Evolutionary conservation across 306 rosid species (phyloP), one percentile per base, ranked within the genome.

Genomic region (Prunus fruticosa): DNA sequence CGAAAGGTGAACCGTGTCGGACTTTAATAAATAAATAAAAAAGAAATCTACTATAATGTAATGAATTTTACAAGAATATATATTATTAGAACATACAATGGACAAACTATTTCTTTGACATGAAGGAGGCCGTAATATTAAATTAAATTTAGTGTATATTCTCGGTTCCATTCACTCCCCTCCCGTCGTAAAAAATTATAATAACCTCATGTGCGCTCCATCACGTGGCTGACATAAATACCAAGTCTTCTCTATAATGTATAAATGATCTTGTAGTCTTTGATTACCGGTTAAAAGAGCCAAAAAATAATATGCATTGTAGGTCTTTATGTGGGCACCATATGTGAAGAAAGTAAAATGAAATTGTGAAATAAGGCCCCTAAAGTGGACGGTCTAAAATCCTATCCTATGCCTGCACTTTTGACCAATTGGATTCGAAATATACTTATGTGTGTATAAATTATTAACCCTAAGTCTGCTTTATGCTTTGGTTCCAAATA

Each of bases 371-470:
- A 74, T 71, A 67, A 46, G 77, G 77, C 46, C 71, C 61, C 51
- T 72, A 80, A 81, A 81, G 78, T 64, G 69, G 60, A 66, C 56
- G 72, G 71, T 69, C 77, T 65, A 79, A 71, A 82, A 75, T 27
- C 34, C 72, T 80, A 75, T 78, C 84, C 68, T 54, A 71, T 67
- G 52, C 75, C 52, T 66, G 79, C 90, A 86, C 87, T 79, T 86
- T 80, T 71, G 85, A 79, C 81, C 83, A 84, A 67, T 80, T 72
- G 79, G 63, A 69, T 65, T 74, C 23, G 53, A 71, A 76, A 79
- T 69, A 73, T 69, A 65, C 63, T 67, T 45, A 23, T 45, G 19
- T 50, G 22, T 50, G 66, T 64, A 67, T 66, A 56, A 78, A 69
- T 76, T 41, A 73, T 15, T 23, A 57, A 45, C 73, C 53, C 47